Percentiles rank a stretch among this genome's conserved stretches.
These are phyloP conservation scores for Myrica gale DNA, from an alignment of 306 rosid genomes.

Conservation along the genomic window DNA sequence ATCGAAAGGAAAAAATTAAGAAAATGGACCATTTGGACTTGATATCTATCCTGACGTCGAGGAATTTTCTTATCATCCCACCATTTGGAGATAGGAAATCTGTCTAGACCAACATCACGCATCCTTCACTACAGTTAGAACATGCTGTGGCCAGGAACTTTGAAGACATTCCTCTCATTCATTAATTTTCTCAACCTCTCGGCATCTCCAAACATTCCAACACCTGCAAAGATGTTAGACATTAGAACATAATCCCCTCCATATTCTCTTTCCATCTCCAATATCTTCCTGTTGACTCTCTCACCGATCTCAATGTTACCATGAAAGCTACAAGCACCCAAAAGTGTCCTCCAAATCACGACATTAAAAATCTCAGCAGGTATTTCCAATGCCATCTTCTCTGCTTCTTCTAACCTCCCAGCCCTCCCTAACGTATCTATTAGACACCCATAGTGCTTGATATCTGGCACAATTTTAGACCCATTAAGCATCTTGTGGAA, in stretches of 20 bases:
- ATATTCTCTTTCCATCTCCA: constrained; percentile 52
- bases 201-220: constrained; percentile 62
- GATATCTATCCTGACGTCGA: neutral
- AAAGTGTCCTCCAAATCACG: constrained; percentile 68
- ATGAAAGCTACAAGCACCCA: constrained; percentile 70
- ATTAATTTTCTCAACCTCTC: constrained; percentile 64
- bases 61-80: neutral
- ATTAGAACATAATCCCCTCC: constrained; percentile 84
- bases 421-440: constrained; percentile 73
- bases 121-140: constrained; percentile 30
- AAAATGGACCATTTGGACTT: neutral
- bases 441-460: constrained; percentile 71
- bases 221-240: constrained; percentile 71
- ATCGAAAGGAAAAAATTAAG: neutral
- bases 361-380: constrained; percentile 54
- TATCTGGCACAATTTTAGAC: constrained; percentile 44
- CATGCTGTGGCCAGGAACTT: constrained; percentile 64
- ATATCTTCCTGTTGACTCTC: constrained; percentile 52
- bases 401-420: constrained; percentile 73
- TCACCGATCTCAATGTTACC: constrained; percentile 58
- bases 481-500: constrained; percentile 53
- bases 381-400: constrained; percentile 53
- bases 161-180: constrained; percentile 47
- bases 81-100: neutral
- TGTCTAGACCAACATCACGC: neutral